phyloP scores from a whole-genome alignment of 495 filamentous ascomycete species.

The Daldinia loculata region DNA sequence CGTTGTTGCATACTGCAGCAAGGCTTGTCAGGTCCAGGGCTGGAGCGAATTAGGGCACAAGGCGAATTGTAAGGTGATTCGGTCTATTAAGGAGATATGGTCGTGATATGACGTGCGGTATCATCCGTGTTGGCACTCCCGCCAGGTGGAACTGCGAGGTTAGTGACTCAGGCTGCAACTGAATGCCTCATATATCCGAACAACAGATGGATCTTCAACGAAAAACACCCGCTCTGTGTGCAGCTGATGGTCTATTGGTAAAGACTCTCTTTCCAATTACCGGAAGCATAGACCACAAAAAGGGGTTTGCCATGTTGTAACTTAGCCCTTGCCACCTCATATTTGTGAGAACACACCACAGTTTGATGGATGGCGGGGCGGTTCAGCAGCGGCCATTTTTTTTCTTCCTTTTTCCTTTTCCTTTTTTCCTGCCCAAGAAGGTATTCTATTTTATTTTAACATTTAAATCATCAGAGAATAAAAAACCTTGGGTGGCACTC shows the following conservation, averaged over 20 bases:
- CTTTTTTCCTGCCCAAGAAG: no score
- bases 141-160: not conserved
- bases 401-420: no score
- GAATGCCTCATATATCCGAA: not conserved
- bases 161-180: not conserved
- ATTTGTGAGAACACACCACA: not conserved
- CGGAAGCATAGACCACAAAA: not conserved
- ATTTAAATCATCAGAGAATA: no score
- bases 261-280: not conserved
- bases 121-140: not conserved
- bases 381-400: not conserved
- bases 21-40: conserved; percentile 54
- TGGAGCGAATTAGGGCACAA: conserved; percentile 57
- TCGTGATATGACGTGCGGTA: conserved; percentile 4
- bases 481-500: no score
- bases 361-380: not conserved
- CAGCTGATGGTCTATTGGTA: not conserved
- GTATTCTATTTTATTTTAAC: no score
- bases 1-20: conserved; percentile 52
- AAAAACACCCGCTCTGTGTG: not conserved
- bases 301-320: not conserved
- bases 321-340: not conserved
- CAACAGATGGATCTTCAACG: not conserved
- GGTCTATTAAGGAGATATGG: conserved; percentile 52
- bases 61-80: conserved; percentile 53